Conservation (phyloP, 2,329 filamentous ascomycete species). For the Ilyonectria robusta region DNA sequence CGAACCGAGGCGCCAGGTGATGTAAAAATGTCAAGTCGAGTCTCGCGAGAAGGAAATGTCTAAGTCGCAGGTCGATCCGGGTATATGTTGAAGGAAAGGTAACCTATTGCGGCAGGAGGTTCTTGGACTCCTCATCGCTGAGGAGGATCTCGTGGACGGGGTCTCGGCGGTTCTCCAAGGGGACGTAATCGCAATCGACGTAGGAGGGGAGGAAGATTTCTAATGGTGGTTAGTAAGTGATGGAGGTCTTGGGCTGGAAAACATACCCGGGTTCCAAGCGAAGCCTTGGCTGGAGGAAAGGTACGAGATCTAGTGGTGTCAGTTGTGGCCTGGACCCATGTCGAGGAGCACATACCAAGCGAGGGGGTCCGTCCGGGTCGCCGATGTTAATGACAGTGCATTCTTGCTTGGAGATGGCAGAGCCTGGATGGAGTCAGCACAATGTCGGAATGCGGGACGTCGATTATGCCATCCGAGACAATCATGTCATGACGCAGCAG, state of each 20-base stretch:
- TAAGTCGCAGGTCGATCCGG: slow-evolving; percentile 40
- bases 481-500: slow-evolving; percentile 32
- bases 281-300: slow-evolving; percentile 85
- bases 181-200: slow-evolving; percentile 80
- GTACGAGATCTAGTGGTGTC: slow-evolving; percentile 76
- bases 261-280: slow-evolving; percentile 82
- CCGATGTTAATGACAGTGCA: slow-evolving; percentile 87
- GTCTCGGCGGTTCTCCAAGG: slow-evolving; percentile 82
- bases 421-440: slow-evolving; percentile 66
- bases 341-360: slow-evolving; percentile 70
- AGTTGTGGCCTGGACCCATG: background rate
- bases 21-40: slow-evolving; percentile 36
- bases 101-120: slow-evolving; percentile 75
- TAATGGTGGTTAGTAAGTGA: slow-evolving; percentile 49
- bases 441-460: slow-evolving; percentile 12
- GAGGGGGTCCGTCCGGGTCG: slow-evolving; percentile 78
- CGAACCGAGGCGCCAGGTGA: slow-evolving; percentile 40
- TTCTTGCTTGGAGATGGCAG: slow-evolving; percentile 80
- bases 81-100: slow-evolving; percentile 32
- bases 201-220: slow-evolving; percentile 88
- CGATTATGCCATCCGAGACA: slow-evolving; percentile 26
- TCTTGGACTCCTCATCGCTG: slow-evolving; percentile 81
- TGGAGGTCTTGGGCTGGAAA: background rate
- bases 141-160: slow-evolving; percentile 84
- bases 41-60: slow-evolving; percentile 49